A percentile compares a stretch with the other conserved stretches of the same genome.
Evolutionary conservation across 495 filamentous ascomycete genomes (phyloP).

Genomic region (Penicillium dipodomyicola): DNA sequence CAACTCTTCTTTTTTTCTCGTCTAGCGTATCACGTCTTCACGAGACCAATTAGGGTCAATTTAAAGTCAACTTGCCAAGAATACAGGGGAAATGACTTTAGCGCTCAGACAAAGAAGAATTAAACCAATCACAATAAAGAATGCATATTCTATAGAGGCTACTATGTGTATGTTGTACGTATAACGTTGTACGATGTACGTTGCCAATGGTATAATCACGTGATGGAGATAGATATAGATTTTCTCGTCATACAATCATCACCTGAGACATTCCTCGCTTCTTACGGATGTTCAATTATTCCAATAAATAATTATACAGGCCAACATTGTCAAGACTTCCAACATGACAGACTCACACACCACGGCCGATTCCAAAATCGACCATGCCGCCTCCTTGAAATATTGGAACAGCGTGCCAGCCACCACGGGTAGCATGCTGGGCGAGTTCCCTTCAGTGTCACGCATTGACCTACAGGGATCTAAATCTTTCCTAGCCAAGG

Average conservation of each 20-base stretch:
- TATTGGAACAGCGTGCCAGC: constrained; percentile 79
- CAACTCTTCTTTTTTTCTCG: not conserved
- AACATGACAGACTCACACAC: constrained; percentile 4
- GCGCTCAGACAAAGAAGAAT: not conserved
- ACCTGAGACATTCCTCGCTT: not conserved
- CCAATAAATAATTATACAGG: not conserved
- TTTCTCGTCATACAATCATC: not conserved
- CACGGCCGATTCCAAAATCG: constrained; percentile 25
- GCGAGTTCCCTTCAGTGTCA: constrained; percentile 71
- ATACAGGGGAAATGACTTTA: not conserved
- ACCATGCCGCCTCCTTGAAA: constrained; percentile 38
- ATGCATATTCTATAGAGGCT: not conserved
- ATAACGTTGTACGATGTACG: not conserved
- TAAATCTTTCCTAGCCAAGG: constrained; percentile 70
- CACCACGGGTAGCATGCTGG: constrained; percentile 75
- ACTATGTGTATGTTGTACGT: not conserved
- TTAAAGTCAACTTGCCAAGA: constrained; percentile 4
- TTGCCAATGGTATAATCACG: not conserved
- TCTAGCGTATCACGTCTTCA: not conserved
- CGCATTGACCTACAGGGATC: constrained; percentile 76
- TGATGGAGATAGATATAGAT: not conserved
- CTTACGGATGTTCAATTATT: not conserved
- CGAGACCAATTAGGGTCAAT: constrained; percentile 1
- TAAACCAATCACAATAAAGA: constrained; percentile 1
- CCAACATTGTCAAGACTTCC: not conserved